A percentile compares a stretch with the other conserved stretches of the same genome.
Conservation (phyloP, 208 protist species). For the Leishmania braziliensis region DNA sequence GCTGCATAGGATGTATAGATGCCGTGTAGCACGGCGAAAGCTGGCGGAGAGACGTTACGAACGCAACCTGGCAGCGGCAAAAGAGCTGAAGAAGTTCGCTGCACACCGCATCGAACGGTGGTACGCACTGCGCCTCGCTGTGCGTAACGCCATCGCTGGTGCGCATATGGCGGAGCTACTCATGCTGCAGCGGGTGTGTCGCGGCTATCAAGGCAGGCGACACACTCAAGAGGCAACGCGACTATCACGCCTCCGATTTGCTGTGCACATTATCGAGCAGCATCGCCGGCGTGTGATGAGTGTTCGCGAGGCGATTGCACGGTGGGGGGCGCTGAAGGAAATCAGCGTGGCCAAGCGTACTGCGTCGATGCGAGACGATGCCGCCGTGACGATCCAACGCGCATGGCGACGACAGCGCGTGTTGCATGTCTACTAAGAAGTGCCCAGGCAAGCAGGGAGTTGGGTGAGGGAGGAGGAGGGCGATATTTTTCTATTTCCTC, state of each 20-base stretch:
- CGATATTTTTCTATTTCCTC: not conserved
- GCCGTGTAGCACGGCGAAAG: slow-evolving; percentile 21
- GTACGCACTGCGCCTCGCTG: slow-evolving; percentile 19
- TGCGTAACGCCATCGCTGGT: slow-evolving; percentile 15
- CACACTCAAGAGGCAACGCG: not conserved
- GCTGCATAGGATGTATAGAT: slow-evolving; percentile 46
- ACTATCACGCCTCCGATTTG: not conserved
- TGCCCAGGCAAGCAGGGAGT: not conserved
- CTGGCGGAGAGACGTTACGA: slow-evolving; percentile 23
- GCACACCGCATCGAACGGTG: slow-evolving; percentile 31
- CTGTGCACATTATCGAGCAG: slow-evolving; percentile 14
- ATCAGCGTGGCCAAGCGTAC: slow-evolving; percentile 5
- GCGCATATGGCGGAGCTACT: slow-evolving; percentile 21
- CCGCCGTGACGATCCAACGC: slow-evolving; percentile 54
- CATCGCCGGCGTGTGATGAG: slow-evolving; percentile 11
- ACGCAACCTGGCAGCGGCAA: not conserved
- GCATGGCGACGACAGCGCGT: slow-evolving; percentile 33
- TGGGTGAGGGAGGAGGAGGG: not conserved
- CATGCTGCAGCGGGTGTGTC: slow-evolving; percentile 48
- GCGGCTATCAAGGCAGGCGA: slow-evolving; percentile 27
- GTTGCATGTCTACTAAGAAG: not conserved
- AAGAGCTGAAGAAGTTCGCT: slow-evolving; percentile 21
- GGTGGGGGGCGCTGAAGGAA: not conserved
- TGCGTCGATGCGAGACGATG: slow-evolving; percentile 33
- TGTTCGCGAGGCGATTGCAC: slow-evolving; percentile 10